Base-by-base conservation (phyloP, 768 basidiomycete genomes). In the Lyophyllum shimeji region DNA sequence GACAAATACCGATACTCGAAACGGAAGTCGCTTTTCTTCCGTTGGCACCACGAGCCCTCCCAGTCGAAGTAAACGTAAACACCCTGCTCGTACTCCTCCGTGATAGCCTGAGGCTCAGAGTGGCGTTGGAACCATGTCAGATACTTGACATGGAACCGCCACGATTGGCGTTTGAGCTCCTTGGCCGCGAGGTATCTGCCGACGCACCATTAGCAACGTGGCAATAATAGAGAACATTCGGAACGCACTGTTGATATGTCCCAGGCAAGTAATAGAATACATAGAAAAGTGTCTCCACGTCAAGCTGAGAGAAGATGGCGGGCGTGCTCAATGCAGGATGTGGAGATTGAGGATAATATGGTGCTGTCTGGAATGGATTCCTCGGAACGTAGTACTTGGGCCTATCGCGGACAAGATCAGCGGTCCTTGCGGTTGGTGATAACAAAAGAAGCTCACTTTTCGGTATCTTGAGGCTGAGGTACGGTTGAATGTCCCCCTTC, bases 41-140 rank as follows among this genome's bases (percentile, higher is more conserved):
- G 82, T 70, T 96, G 94, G 71, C 95, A 97, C 97, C 96, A 99
- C 60, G 91, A 93, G 48, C 93, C 93, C 71, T 98, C 95, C 95
- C 95, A 98, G 74, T 98, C 96, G 71, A 98, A 98, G 80, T 99
- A 99, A 31, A 97, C 91, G 72, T 99, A 99, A 13, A 97, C 94
- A 13, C 97, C 97, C 75, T 98, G 95, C 73, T 99, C 97, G 71
- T 98, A 99, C 70, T 98, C 96, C 64, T 98, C 96, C 50, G 97
- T 99, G 69, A 99, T 98, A 1, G 95, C 95, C 67, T 96, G 93
- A 8, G 97, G 97, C 67, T 98, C 95, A 21, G 93, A 95, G 66
- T 97, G 93, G 34, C 97, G 85, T 71, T 98, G 97, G 84, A 99
- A 99, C 95, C 97, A 99, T 27, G 97, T 99, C 58, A 99, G 76